Evolutionary conservation across 768 basidiomycete genomes (phyloP), one percentile per base, ranked within the genome.

Genomic region (Tulasnella sp.): DNA sequence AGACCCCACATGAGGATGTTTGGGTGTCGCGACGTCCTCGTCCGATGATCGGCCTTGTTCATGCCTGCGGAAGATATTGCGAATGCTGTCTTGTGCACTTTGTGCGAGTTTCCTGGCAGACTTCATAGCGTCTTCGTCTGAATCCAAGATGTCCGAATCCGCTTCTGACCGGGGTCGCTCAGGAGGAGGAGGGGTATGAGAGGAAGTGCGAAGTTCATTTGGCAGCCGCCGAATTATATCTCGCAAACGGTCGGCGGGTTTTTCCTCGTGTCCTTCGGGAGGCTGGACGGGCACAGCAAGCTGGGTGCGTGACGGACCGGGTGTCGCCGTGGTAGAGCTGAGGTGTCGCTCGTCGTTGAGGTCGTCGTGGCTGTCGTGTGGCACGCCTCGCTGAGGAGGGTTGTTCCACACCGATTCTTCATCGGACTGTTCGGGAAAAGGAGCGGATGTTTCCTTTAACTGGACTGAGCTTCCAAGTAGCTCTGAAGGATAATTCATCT

Each of bases 121-220:
- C n/a, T 46, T 25, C 23, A 27, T 46, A 15, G 12, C 19, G 1
- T 39, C 51, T 25, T 39, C 36, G 51, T 53, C 51, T 23, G 51
- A 53, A 21, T 53, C 51, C 36, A 53, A 39, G 19, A 53, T 36
- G 35, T 53, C 51, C 51, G 51, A 53, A 29, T 53, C 51, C 23
- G 51, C 51, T 53, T 53, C 51, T 23, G 51, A 53, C 25, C 51
- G 15, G 14, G 51, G 51, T n/a, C 17, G 34, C n/a, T 35, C 36
- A 4, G 51, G 51, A 14, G 51, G 36, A 36, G 51, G 37, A 6
- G 35, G 51, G 37, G 36, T 32, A 29, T 35, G 29, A 39, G 51
- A 23, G 2, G 37, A 23, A 8, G 19, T 17, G 37, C 27, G 51
- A 35, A 39, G 34, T 25, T 43, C 27, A 39, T 39, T 39, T 39